These are phyloP conservation scores for Colletotrichum sp. DNA, from an alignment of 2,329 filamentous ascomycete species.

Conservation along the genomic window DNA sequence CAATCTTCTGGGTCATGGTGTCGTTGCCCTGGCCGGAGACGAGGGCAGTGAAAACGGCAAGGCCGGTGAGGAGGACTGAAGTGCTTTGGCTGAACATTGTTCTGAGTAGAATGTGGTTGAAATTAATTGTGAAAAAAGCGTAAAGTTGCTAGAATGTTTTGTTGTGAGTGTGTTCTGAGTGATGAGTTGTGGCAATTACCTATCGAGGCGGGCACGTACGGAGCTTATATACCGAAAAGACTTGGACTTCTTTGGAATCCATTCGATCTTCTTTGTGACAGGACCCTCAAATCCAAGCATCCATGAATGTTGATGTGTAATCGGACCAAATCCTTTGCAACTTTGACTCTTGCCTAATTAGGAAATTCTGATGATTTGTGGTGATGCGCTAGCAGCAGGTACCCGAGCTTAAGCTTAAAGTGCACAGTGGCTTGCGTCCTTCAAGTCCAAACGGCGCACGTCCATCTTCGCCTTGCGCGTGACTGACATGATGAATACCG, in stretches of 20 bases:
- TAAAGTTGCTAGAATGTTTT: background rate
- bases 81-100: background rate
- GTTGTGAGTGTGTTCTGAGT: background rate
- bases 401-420: background rate
- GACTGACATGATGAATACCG: background rate
- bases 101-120: background rate
- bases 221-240: background rate
- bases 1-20: slow-evolving; percentile 7
- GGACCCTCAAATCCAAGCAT: background rate
- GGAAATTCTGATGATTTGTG: background rate
- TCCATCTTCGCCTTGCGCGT: background rate
- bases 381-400: background rate
- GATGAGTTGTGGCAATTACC: background rate
- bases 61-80: background rate
- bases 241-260: background rate
- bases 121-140: background rate
- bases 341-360: background rate
- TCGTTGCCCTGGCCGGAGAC: background rate
- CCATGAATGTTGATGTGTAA: background rate
- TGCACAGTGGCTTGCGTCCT: background rate
- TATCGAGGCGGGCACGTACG: background rate
- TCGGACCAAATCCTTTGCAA: background rate
- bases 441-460: background rate
- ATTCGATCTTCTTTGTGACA: accelerated
- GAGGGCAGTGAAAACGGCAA: slow-evolving; percentile 8